Evolutionary conservation across 1,284 basidiomycete species (phyloP), one percentile per base, ranked within the genome.

Genomic region (Coniophora puteana): DNA sequence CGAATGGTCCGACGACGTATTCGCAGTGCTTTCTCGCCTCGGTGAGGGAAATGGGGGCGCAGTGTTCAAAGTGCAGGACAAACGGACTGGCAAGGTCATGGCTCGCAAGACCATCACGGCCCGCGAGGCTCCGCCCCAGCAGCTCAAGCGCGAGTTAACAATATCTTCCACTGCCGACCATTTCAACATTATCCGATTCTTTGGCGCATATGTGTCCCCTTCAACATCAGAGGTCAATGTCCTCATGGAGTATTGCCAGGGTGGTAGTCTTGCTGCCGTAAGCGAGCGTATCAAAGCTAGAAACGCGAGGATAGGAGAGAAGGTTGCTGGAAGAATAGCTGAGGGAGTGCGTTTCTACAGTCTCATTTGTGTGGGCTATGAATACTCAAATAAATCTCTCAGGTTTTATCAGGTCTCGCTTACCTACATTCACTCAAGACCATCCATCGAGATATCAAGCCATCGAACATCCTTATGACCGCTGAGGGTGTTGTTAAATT

Each of bases 381-480:
- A 22, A 30, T 33, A 44, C 23, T 40, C 41, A 59, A 44, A 21
- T 32, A n/a, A n/a, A 3, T 44, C 30, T 18, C 38, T 18, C 59
- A 93, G 85, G 78, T 97, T 38, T 67, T 99, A 29, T 83, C 89
- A 62, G 96, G 96, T 7, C 78, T 99, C 31, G 81, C 83, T 24
- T 98, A 99, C 65, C 77, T 99, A 27, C 93, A 99, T 65, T 77
- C 83, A 40, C 81, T 83, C 60, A 86, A 82, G 61, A 95, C 94
- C 42, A 96, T 99, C 51, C 96, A 99, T 63, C 77, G 96, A 45
- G 94, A 98, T 63, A 97, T 99, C 70, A 99, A 98, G 59, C 95
- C 95, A 8, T 92, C 92, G 21, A 98, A 98, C 64, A 85, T 98
- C 48, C 78, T 98, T 35, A 72, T 99, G 34, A 91, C 93, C 2